Evolutionary conservation across 495 filamentous ascomycete genomes (phyloP), one percentile per base, ranked within the genome.

Genomic region (Trichoderma virens): DNA sequence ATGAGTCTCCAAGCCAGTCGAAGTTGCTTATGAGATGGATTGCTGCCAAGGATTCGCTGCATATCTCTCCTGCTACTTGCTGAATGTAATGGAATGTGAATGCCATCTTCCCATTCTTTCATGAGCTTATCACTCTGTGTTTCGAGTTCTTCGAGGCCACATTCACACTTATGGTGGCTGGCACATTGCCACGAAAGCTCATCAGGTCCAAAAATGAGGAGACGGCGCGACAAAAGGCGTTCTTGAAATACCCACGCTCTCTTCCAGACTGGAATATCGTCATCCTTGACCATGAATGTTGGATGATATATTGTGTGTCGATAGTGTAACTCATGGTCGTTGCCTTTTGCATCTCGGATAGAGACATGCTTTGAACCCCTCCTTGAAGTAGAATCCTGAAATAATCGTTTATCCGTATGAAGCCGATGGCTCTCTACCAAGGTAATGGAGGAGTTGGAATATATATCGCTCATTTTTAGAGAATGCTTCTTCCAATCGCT

Each of bases 221-320:
- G 68, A 3, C 75, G 43, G 8, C 69, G 69, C 3, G 71, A 69
- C 25, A 77, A 62, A 9, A 71, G 62, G 0, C 73, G 66, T 45
- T 77, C 75, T 59, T 77, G 74, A 16, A 74, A 71, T 0, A 72
- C 73, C 75, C 75, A 77, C 0, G 69, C 74, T 16, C 75, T 28
- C 3, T 32, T 35, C 2, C 65, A 41, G 1, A 76, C 62, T 1
- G 67, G 67, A 4, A 64, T 62, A 1, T 63, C 64, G 31, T 63
- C 67, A 2, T 61, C 66, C 28, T 66, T 59, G 20, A 68, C 67
- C 60, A 66, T 67, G 6, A 65, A 68, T 0, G 66, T 43, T 6
- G 65, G 64, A 34, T 70, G 66, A 31, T 66, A 63, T 25, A 66
- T 70, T 2, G 66, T 56, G 30, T 70, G n/a, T 68, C 64, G 1